Conservation (phyloP, 768 basidiomycete genomes). For the Boletellus ananas region DNA sequence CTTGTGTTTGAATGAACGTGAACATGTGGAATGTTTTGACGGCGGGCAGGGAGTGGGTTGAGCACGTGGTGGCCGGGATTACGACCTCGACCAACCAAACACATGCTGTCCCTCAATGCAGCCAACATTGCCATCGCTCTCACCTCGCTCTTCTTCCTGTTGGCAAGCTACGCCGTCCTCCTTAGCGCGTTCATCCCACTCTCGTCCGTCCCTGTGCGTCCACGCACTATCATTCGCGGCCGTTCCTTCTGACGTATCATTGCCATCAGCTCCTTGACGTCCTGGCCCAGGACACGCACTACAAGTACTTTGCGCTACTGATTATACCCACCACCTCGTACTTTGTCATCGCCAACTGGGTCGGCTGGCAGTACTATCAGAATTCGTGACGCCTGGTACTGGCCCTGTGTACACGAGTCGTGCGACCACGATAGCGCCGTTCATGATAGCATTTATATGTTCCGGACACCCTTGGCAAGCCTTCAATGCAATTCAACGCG, state of each 20-base stretch:
- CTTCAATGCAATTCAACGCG: conserved; percentile 13
- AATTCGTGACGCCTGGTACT: conserved; percentile 57
- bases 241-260: conserved; percentile 19
- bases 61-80: conserved; percentile 27
- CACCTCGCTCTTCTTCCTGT: conserved; percentile 49
- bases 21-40: conserved; percentile 4
- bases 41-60: conserved; percentile 7
- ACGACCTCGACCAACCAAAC: conserved; percentile 19
- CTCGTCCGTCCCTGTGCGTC: conserved; percentile 49
- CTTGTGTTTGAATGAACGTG: conserved; percentile 16
- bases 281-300: conserved; percentile 73
- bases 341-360: conserved; percentile 98
- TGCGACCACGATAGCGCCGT: background rate
- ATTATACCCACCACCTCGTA: conserved; percentile 79
- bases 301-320: conserved; percentile 82
- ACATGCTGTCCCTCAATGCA: conserved; percentile 29
- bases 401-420: conserved; percentile 6
- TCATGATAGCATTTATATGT: conserved; percentile 4
- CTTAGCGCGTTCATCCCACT: conserved; percentile 61
- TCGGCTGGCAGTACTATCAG: conserved; percentile 96
- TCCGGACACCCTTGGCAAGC: conserved; percentile 5
- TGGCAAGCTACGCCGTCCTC: conserved; percentile 61
- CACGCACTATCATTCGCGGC: background rate
- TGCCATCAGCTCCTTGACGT: conserved; percentile 53
- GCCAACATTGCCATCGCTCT: conserved; percentile 48